phyloP scores from a whole-genome alignment of 1,139 yeast species.

The Wickerhamomyces sp. region DNA sequence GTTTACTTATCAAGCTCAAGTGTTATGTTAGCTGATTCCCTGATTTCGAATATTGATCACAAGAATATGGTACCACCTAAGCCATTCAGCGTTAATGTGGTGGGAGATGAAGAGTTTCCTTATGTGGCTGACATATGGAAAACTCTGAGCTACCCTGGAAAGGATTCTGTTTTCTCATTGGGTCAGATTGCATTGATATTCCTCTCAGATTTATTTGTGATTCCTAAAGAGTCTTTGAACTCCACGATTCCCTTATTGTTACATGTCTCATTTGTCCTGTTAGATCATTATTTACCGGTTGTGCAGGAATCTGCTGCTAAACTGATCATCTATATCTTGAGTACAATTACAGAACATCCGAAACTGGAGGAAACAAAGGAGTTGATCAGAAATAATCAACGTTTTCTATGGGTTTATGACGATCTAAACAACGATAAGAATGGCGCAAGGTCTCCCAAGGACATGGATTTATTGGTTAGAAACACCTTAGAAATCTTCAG shows the following conservation, averaged over 20 bases:
- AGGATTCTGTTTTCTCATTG: conserved; percentile 75
- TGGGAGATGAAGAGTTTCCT: conserved; percentile 43
- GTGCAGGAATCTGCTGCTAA: conserved; percentile 85
- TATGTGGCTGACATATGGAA: conserved; percentile 71
- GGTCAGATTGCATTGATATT: conserved; percentile 87
- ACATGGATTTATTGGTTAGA: conserved; percentile 77
- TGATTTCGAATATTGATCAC: conserved; percentile 72
- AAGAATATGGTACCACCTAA: conserved; percentile 81
- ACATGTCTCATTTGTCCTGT: conserved; percentile 74
- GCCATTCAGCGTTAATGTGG: conserved; percentile 24
- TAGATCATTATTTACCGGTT: conserved; percentile 81
- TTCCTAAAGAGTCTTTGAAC: conserved; percentile 52
- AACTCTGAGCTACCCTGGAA: conserved; percentile 53
- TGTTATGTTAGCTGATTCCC: conserved; percentile 59
- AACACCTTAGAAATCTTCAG: conserved; percentile 58
- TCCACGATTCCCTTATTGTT: conserved; percentile 67
- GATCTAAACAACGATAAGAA: conserved; percentile 73
- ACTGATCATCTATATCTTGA: conserved; percentile 67
- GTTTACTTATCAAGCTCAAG: conserved; percentile 65
- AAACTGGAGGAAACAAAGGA: conserved; percentile 50
- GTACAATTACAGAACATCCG: conserved; percentile 53
- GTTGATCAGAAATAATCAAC: conserved; percentile 44
- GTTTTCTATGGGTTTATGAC: conserved; percentile 78
- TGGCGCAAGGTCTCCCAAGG: conserved; percentile 83
- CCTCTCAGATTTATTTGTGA: conserved; percentile 72